Percentiles rank a stretch among this genome's conserved stretches.
phyloP scores from a whole-genome alignment of 2,329 filamentous ascomycete genomes.

The Tolypocladium pustulatum region DNA sequence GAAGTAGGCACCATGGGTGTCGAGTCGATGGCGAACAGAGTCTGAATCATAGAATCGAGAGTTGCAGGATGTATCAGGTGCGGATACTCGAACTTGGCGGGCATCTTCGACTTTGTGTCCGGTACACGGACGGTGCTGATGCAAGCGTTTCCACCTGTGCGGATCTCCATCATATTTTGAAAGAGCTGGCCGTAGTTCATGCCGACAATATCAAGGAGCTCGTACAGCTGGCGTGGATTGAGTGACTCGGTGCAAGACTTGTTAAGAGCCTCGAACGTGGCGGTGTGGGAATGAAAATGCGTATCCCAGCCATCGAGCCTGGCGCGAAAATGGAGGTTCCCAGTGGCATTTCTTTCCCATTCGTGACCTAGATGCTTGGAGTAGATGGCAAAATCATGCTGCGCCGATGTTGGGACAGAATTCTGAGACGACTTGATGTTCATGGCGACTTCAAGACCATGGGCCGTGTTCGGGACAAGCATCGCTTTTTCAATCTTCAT shows the following conservation, averaged over 20 bases:
- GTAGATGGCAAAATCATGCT: slow-evolving; percentile 31
- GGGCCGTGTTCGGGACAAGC: slow-evolving; percentile 32
- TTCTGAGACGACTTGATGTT: slow-evolving; percentile 24
- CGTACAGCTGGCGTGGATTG: slow-evolving; percentile 36
- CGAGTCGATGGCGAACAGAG: slow-evolving; percentile 33
- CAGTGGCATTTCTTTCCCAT: slow-evolving; percentile 34
- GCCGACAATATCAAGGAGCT: slow-evolving; percentile 36
- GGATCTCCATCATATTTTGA: slow-evolving; percentile 31
- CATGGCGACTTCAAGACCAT: slow-evolving; percentile 40
- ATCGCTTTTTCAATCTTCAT: slow-evolving; percentile 40
- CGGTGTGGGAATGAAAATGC: slow-evolving; percentile 10
- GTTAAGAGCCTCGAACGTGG: slow-evolving; percentile 12
- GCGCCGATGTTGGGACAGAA: neutral
- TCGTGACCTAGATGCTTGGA: slow-evolving; percentile 28
- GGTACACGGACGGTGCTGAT: slow-evolving; percentile 30
- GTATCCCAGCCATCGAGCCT: slow-evolving; percentile 8
- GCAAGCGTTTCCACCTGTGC: slow-evolving; percentile 21
- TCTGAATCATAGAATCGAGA: slow-evolving; percentile 45
- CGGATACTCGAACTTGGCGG: slow-evolving; percentile 38
- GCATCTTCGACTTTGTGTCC: slow-evolving; percentile 42
- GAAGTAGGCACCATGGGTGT: slow-evolving; percentile 39
- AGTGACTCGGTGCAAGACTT: slow-evolving; percentile 20
- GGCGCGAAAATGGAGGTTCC: slow-evolving; percentile 18
- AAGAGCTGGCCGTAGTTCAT: slow-evolving; percentile 41
- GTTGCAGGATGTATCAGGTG: slow-evolving; percentile 49